Evolutionary conservation across 2,329 filamentous ascomycete species (phyloP).

Genomic region (Aphanoascus verrucosus): DNA sequence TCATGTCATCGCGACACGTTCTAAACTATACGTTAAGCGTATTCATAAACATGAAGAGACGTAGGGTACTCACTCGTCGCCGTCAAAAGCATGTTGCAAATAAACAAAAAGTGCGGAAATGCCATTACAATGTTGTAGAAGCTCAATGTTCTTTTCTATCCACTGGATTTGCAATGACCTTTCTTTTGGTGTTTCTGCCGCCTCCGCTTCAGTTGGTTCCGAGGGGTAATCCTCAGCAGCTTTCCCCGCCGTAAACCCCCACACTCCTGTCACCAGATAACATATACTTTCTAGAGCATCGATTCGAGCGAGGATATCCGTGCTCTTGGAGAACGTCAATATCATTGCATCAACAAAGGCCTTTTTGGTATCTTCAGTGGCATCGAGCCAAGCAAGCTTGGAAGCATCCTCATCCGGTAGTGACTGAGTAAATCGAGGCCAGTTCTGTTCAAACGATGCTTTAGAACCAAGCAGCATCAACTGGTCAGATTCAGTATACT

Average conservation of each 20-base stretch:
- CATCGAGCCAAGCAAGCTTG: conserved; percentile 55
- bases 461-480: conserved; percentile 65
- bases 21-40: background rate
- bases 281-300: conserved; percentile 38
- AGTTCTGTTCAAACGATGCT: conserved; percentile 65
- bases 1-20: conserved; percentile 8
- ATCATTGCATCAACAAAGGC: conserved; percentile 33
- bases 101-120: conserved; percentile 30
- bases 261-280: conserved; percentile 55
- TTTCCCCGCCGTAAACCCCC: conserved; percentile 55
- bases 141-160: conserved; percentile 35
- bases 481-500: conserved; percentile 78
- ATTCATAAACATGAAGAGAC: too few relatives aligned
- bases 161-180: conserved; percentile 40
- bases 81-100: conserved; percentile 32
- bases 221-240: conserved; percentile 23
- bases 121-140: conserved; percentile 30
- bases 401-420: conserved; percentile 26
- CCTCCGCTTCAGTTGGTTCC: conserved; percentile 28
- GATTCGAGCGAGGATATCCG: conserved; percentile 34
- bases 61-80: conserved; percentile 20
- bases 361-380: conserved; percentile 42
- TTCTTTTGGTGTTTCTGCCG: conserved; percentile 36
- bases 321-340: conserved; percentile 26
- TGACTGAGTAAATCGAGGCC: conserved; percentile 45